Base-by-base conservation (phyloP, 108 stramenopile genomes). In the Aurantiochytrium sp. region DNA sequence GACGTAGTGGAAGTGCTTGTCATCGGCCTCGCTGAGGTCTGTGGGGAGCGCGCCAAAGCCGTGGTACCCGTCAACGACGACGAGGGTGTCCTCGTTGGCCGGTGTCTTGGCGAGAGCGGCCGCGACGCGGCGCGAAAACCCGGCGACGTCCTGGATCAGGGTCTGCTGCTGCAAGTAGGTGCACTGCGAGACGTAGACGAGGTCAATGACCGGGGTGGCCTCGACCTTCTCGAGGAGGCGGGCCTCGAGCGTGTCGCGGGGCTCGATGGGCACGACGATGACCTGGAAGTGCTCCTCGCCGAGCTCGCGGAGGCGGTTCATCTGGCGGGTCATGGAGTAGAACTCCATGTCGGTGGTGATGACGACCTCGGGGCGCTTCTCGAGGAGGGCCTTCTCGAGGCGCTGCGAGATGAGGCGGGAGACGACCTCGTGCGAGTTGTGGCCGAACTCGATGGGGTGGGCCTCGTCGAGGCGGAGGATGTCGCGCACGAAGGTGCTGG, bases 31-130 rank as follows among this genome's bases (percentile, higher is more conserved):
- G 4, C 45, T 31, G 8, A 88, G 73, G 22, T 37, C 59, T 21
- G 88, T 88, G 53, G 88, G 88, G 34, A 88, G 50, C 19, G 88
- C 88, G 15, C 88, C 88, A 81, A 88, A 88, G n/a, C 88, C 88
- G 88, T 88, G 88, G 88, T 88, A 88, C 12, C 88, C 88, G 48
- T 88, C 88, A 37, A 88, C 53, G 37, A 88, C 54, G 53, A 88
- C 39, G 69, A 88, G 54, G 8, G 55, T 17, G 34, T 55, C 55
- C 55, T 86, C 55, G 55, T 54, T 55, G n/a, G 39, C 27, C 42
- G 21, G n/a, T 12, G n/a, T 17, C 73, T 81, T 81, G 39, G 8
- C 73, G 2, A 41, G 42, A 6, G 73, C 73, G 30, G 39, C 73
- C 6, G 39, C 42, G 1, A 24, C 73, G 12, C 45, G 39, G 27